A percentile compares a stretch with the other conserved stretches of the same genome.
Evolutionary conservation across 2,329 filamentous ascomycete genomes (phyloP).

Genomic region (Pseudopithomyces chartarum): DNA sequence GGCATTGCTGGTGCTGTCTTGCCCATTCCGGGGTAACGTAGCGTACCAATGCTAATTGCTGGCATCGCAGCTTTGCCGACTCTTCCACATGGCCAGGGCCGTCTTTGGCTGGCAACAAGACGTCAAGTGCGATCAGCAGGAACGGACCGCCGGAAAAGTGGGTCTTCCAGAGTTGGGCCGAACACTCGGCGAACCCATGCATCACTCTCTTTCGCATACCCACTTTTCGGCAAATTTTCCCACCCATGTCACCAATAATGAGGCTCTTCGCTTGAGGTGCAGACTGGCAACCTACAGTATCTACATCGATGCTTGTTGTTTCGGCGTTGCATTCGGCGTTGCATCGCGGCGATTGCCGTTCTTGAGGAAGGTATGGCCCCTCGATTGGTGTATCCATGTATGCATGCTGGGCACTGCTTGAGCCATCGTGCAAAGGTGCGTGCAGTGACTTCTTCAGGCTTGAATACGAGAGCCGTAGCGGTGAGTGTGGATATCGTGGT

Average conservation of each 20-base stretch:
- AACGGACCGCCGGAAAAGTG: background rate
- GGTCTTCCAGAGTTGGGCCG: background rate
- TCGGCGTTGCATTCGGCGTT: background rate
- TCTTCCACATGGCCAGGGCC: background rate
- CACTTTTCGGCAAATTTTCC: background rate
- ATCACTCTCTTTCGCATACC: background rate
- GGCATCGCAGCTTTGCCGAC: background rate
- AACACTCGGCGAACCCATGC: slow-evolving; percentile 2
- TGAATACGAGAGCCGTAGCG: background rate
- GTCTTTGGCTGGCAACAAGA: background rate
- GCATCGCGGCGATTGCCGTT: no score
- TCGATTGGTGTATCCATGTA: background rate
- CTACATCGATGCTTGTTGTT: background rate
- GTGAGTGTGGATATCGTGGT: slow-evolving; percentile 4
- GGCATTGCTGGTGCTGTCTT: background rate
- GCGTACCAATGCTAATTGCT: background rate
- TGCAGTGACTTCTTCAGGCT: background rate
- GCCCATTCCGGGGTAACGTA: background rate
- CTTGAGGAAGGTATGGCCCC: no score
- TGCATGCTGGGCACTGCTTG: background rate
- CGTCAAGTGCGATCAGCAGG: slow-evolving; percentile 1
- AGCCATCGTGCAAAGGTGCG: background rate
- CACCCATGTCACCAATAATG: background rate
- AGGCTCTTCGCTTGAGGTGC: slow-evolving; percentile 2
- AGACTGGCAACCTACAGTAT: background rate